Conservation (phyloP, 805 yeast species). For the Pichia kluyveri region DNA sequence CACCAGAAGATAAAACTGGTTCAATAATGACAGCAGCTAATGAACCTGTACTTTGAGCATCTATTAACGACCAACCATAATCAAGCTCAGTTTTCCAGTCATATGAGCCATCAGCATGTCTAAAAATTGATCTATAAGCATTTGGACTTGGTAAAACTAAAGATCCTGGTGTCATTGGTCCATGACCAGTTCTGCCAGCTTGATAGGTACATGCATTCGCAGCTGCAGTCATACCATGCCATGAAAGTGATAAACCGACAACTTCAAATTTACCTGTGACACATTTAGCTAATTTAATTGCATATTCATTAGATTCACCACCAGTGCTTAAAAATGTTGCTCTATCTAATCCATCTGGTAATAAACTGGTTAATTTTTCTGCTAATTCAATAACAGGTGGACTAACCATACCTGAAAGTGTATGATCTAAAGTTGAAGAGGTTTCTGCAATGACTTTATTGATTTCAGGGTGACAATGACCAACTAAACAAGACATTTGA, state of each 20-base stretch:
- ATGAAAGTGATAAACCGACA: conserved; percentile 21
- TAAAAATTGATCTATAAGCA: conserved; percentile 20
- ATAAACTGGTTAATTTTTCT: conserved; percentile 17
- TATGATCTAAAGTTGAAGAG: conserved; percentile 18
- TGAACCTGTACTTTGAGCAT: conserved; percentile 27
- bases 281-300: conserved; percentile 25
- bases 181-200: conserved; percentile 21
- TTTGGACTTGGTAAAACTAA: conserved; percentile 22
- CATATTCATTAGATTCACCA: conserved; percentile 27
- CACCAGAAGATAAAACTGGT: conserved; percentile 46
- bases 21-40: conserved; percentile 43
- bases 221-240: conserved; percentile 25
- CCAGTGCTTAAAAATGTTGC: conserved; percentile 25
- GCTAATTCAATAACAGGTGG: conserved; percentile 24
- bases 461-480: conserved; percentile 24
- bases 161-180: conserved; percentile 22
- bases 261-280: conserved; percentile 21
- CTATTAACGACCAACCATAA: conserved; percentile 21
- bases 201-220: conserved; percentile 20
- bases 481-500: conserved; percentile 20
- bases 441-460: conserved; percentile 15
- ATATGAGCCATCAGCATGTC: conserved; percentile 20
- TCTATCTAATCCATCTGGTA: conserved; percentile 18
- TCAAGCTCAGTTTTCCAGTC: conserved; percentile 23
- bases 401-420: conserved; percentile 21